Percentiles rank a stretch among this genome's conserved stretches.
Evolutionary conservation across 2,329 filamentous ascomycete species (phyloP).

Genomic region (Colletotrichum sp.): DNA sequence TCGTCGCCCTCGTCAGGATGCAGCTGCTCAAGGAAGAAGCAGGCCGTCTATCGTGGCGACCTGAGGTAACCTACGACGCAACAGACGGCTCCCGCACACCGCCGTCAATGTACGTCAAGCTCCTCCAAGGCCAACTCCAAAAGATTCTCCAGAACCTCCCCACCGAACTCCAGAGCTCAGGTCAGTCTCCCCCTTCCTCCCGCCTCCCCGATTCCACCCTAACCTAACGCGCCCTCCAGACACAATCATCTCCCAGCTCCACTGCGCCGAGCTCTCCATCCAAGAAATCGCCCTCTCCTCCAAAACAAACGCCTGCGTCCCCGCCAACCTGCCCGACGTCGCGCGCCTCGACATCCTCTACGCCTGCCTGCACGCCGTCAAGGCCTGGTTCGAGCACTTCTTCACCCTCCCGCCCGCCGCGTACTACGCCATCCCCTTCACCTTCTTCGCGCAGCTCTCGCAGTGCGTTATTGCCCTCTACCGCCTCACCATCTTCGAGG

Average conservation of each 20-base stretch:
- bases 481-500: slow-evolving; percentile 36
- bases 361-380: slow-evolving; percentile 30
- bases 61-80: background rate
- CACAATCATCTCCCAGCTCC: slow-evolving; percentile 36
- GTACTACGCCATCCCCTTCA: slow-evolving; percentile 37
- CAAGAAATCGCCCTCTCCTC: slow-evolving; percentile 35
- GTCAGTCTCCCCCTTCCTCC: slow-evolving; percentile 26
- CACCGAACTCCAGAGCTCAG: slow-evolving; percentile 28
- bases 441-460: slow-evolving; percentile 36
- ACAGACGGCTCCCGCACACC: slow-evolving; percentile 10
- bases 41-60: slow-evolving; percentile 28
- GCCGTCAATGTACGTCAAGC: slow-evolving; percentile 32
- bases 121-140: slow-evolving; percentile 30
- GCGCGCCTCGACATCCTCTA: slow-evolving; percentile 31
- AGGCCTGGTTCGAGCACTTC: slow-evolving; percentile 34
- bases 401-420: slow-evolving; percentile 31
- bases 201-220: background rate
- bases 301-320: background rate
- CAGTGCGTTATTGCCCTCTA: slow-evolving; percentile 37
- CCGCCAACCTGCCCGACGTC: slow-evolving; percentile 24
- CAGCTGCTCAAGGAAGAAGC: slow-evolving; percentile 33
- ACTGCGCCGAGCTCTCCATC: slow-evolving; percentile 40
- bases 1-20: slow-evolving; percentile 45
- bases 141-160: slow-evolving; percentile 27
- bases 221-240: slow-evolving; percentile 28